phyloP scores from a whole-genome alignment of 305 asterid genomes.

The Petunia hybrid region DNA sequence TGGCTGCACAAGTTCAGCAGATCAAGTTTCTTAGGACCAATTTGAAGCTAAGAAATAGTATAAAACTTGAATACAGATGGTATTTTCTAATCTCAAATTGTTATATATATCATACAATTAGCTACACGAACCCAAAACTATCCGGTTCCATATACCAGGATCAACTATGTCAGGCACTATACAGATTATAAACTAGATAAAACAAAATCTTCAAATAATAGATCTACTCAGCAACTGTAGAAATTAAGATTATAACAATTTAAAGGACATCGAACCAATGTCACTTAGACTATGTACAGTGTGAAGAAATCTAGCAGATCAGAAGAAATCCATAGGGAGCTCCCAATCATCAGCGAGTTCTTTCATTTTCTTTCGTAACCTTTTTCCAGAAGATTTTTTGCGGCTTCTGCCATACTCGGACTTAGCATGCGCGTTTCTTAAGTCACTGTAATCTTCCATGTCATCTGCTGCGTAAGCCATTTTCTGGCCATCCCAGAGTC shows the following conservation, averaged over 20 bases:
- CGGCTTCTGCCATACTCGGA: slow-evolving; percentile 37
- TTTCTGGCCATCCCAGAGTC: slow-evolving; percentile 53
- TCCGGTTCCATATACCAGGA: neutral
- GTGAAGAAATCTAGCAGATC: slow-evolving; percentile 32
- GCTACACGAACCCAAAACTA: neutral
- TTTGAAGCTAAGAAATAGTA: too few species aligned
- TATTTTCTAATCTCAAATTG: neutral
- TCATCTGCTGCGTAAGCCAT: slow-evolving; percentile 41
- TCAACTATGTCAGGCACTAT: slow-evolving; percentile 5
- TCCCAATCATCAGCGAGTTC: slow-evolving; percentile 56
- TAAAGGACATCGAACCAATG: neutral
- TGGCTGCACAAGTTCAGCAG: too few species aligned
- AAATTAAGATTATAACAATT: neutral
- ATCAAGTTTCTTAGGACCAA: too few species aligned
- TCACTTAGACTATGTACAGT: neutral
- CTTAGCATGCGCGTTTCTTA: slow-evolving; percentile 7
- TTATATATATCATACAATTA: neutral
- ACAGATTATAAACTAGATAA: neutral
- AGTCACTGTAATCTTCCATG: slow-evolving; percentile 39
- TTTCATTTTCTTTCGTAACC: slow-evolving; percentile 38
- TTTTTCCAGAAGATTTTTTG: slow-evolving; percentile 37
- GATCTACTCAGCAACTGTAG: neutral
- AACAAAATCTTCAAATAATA: slow-evolving; percentile 8
- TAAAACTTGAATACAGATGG: neutral
- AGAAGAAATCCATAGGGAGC: slow-evolving; percentile 67